Base-by-base conservation (phyloP, 148 eudicot genomes). In the Simmondsia chinensis region DNA sequence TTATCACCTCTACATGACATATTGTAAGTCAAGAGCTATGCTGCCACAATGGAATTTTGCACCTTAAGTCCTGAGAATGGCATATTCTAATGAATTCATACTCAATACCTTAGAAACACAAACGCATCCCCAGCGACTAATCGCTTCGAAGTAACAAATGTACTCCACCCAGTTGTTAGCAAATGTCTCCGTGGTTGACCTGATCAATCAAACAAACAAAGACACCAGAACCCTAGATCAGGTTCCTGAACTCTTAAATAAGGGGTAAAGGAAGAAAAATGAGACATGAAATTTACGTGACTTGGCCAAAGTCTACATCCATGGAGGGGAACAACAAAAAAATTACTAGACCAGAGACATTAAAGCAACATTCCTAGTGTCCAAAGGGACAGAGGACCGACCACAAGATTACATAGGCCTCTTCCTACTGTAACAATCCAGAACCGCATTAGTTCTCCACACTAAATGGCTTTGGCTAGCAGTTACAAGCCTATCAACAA, bases 81-180 rank as follows among this genome's bases (percentile, higher is more conserved):
- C 4, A 29, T 5, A 11, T 25, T 7, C 20, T 10, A n/a, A 15
- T 15, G 38, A 47, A 32, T 33, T 36, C 13, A 42, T 46, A 36
- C 50, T 13, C 43, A 17, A 37, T 80, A 89, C 97, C 95, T 80
- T 46, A 84, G 57, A 61, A 89, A 89, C 40, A 89, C 95, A 74
- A 89, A 84, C 17, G 78, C 69, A 70, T 89, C 95, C 30, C 97
- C 95, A 2, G 97, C 93, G 18, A 52, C 76, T 65, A 89, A 74
- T 71, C 85, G 69, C 66, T 89, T 89, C 11, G 84, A 78, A 48
- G 84, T 75, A 15, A 84, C 93, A 71, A 84, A 89, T 7, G 82
- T 81, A 55, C 97, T 89, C 95, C 97, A 84, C 21, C 97, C 97
- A n/a, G 95, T 89, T 10, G 97, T 89, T 9, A 89, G 82, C 66